Percentiles rank a stretch among this genome's conserved stretches.
phyloP scores from a whole-genome alignment of 768 basidiomycete species.

The Heimioporus sp. region DNA sequence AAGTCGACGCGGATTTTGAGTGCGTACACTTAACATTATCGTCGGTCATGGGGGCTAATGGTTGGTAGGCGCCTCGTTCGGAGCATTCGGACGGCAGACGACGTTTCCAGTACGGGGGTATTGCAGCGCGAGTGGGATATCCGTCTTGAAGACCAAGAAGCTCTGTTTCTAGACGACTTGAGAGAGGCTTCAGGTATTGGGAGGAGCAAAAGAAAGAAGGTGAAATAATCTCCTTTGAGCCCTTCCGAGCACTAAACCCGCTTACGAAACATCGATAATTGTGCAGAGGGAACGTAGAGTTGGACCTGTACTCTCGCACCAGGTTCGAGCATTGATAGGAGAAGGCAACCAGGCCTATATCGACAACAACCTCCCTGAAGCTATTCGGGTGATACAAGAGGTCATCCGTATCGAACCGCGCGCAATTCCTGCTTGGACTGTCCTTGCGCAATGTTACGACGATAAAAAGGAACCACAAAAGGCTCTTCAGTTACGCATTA shows the following conservation, averaged over 20 bases:
- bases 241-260: not conserved
- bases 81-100: conserved; percentile 57
- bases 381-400: conserved; percentile 82
- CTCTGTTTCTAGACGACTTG: conserved; percentile 71
- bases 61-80: conserved; percentile 60
- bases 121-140: conserved; percentile 75
- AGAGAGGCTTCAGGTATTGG: conserved; percentile 75
- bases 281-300: conserved; percentile 41
- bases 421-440: conserved; percentile 80
- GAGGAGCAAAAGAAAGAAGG: conserved; percentile 45
- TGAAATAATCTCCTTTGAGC: conserved; percentile 12
- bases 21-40: not conserved
- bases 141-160: conserved; percentile 62
- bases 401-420: conserved; percentile 93
- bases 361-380: conserved; percentile 59
- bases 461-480: conserved; percentile 68
- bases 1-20: conserved; percentile 24
- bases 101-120: conserved; percentile 40
- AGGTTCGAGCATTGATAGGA: conserved; percentile 74
- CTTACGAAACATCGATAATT: not conserved
- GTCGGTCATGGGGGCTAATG: not conserved
- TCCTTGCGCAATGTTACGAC: conserved; percentile 80
- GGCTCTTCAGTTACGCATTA: conserved; percentile 79
- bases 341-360: conserved; percentile 88
- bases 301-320: conserved; percentile 62